Conservation (phyloP, 2,329 filamentous ascomycete species). For the Cryphonectria naterciae region DNA sequence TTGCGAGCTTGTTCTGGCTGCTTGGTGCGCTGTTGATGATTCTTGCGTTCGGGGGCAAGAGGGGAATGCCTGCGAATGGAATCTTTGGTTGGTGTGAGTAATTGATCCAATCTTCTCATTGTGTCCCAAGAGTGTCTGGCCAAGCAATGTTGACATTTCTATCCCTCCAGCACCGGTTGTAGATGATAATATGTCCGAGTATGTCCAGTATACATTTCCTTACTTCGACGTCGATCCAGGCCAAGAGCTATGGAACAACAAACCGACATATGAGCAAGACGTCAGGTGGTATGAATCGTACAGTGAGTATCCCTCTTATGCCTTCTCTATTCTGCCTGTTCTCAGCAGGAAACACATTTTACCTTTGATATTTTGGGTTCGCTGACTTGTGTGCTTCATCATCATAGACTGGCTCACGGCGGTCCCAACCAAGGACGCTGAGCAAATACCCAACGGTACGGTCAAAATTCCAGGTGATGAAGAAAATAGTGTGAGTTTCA, state of each 20-base stretch:
- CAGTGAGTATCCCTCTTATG: constrained; percentile 1
- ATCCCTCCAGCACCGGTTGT: constrained; percentile 7
- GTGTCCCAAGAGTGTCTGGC: background rate
- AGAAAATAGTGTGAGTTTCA: constrained; percentile 6
- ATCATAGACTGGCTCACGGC: constrained; percentile 15
- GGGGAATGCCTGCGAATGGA: constrained; percentile 5
- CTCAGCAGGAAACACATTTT: background rate
- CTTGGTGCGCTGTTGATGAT: constrained; percentile 12
- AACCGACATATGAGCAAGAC: constrained; percentile 17
- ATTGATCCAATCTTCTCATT: background rate
- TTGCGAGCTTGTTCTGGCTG: constrained; percentile 19
- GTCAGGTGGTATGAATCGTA: constrained; percentile 21
- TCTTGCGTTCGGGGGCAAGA: constrained; percentile 5
- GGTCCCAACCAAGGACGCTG: constrained; percentile 10
- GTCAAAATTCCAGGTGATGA: constrained; percentile 18
- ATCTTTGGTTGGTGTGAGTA: constrained; percentile 22
- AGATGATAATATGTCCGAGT: constrained; percentile 10
- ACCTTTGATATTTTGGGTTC: background rate
- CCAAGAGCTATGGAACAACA: constrained; percentile 22
- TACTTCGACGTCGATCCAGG: constrained; percentile 19
- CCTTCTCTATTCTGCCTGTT: too few relatives aligned
- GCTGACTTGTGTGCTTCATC: background rate
- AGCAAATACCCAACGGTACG: constrained; percentile 16
- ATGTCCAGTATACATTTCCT: constrained; percentile 21
- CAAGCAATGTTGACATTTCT: background rate